phyloP scores from a whole-genome alignment of 345 rosid genomes.

The Arabis alpina region DNA sequence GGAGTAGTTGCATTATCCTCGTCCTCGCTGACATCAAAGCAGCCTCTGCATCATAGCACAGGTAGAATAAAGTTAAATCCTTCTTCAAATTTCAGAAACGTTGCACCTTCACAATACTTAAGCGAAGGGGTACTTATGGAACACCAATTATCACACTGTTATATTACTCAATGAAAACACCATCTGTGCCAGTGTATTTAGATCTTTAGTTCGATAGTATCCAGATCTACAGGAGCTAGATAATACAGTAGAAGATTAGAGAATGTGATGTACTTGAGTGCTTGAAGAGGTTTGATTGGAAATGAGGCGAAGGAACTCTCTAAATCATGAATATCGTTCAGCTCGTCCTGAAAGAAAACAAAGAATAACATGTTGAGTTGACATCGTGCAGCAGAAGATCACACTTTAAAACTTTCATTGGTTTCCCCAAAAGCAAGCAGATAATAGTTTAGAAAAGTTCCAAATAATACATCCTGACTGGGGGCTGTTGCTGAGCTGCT shows the following conservation, averaged over 20 bases:
- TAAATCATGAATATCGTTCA: conserved; percentile 65
- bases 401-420: neutral
- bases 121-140: conserved; percentile 13
- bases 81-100: neutral
- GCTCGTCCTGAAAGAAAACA: conserved; percentile 61
- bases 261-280: conserved; percentile 58
- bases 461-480: conserved; percentile 60
- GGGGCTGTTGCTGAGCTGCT: conserved; percentile 58
- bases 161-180: conserved; percentile 14
- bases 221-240: conserved; percentile 25
- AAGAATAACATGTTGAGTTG: conserved; percentile 33
- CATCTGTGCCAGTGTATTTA: conserved; percentile 7
- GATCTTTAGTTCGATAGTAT: conserved; percentile 5
- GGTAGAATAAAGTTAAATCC: conserved; percentile 9
- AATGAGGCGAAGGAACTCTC: conserved; percentile 78
- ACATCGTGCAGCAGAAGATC: conserved; percentile 22
- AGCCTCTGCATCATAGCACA: conserved; percentile 63
- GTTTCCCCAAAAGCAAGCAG: conserved; percentile 27
- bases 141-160: conserved; percentile 11
- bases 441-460: conserved; percentile 24
- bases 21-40: conserved; percentile 80
- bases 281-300: conserved; percentile 87
- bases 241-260: conserved; percentile 8
- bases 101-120: neutral
- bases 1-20: conserved; percentile 65